These are phyloP conservation scores for Corymbia calophylla DNA, from an alignment of 441 rosid species.

Conservation along the genomic window DNA sequence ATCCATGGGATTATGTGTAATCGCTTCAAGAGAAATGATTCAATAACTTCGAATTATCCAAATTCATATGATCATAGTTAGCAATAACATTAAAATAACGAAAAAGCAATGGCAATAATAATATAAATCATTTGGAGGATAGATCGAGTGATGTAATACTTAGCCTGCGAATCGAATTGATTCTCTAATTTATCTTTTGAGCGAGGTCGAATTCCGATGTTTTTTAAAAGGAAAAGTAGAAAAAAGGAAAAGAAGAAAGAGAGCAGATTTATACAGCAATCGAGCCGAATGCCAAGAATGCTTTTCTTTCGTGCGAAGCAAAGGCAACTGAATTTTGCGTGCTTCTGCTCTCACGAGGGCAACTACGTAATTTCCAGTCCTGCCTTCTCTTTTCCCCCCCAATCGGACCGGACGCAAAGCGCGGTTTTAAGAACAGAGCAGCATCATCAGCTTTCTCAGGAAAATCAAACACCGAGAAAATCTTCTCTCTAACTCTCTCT, in stretches of 20 bases:
- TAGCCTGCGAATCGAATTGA: background rate
- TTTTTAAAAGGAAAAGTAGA: fast-evolving
- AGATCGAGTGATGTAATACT: too few species aligned
- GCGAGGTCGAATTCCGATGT: background rate
- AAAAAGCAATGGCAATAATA: background rate
- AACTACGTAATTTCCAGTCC: background rate
- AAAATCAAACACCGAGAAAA: background rate
- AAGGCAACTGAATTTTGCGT: background rate
- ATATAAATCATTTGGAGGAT: background rate
- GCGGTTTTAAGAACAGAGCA: background rate
- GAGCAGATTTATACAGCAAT: background rate
- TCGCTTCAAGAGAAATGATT: background rate
- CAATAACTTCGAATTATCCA: background rate
- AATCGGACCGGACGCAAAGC: background rate
- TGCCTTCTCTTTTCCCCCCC: background rate
- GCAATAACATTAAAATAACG: background rate
- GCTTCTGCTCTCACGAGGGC: background rate
- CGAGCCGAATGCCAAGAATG: background rate
- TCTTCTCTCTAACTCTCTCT: background rate
- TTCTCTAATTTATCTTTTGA: background rate
- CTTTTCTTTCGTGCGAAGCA: background rate
- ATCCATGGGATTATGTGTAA: background rate
- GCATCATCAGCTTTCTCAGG: background rate
- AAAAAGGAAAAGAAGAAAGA: background rate
- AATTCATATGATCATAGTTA: background rate